A percentile compares a stretch with the other conserved stretches of the same genome.
Conservation (phyloP, 306 rosid genomes). For the Echinosophora koreensis region DNA sequence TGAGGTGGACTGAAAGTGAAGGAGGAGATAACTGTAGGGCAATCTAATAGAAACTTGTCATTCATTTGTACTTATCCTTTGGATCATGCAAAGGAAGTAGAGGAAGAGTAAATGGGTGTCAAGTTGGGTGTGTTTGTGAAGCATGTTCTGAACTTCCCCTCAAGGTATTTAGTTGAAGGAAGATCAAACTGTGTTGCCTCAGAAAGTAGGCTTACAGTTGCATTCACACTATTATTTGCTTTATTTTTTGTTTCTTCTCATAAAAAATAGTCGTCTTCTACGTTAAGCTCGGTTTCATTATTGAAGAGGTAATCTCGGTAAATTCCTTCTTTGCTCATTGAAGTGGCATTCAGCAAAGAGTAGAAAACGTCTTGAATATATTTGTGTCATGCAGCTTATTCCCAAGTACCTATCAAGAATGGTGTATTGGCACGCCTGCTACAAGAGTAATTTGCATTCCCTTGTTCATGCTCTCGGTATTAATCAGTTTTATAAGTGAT, state of each 20-base stretch:
- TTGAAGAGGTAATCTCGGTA: slow-evolving; percentile 56
- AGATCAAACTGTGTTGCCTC: slow-evolving; percentile 33
- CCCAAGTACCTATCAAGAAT: slow-evolving; percentile 88
- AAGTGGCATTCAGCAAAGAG: slow-evolving; percentile 65
- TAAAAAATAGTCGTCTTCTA: slow-evolving; percentile 45
- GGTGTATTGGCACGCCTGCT: slow-evolving; percentile 99
- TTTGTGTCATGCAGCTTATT: slow-evolving; percentile 96
- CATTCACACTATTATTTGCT: neutral
- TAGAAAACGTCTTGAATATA: slow-evolving; percentile 90
- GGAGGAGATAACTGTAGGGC: neutral
- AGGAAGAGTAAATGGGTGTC: slow-evolving; percentile 14
- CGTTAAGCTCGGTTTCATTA: slow-evolving; percentile 48
- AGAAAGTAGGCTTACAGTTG: slow-evolving; percentile 30
- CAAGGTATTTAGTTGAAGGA: slow-evolving; percentile 19
- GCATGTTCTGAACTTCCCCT: slow-evolving; percentile 5
- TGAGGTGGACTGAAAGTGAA: neutral
- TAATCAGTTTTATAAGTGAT: slow-evolving; percentile 99
- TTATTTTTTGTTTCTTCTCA: slow-evolving; percentile 29
- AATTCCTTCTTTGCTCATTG: slow-evolving; percentile 58
- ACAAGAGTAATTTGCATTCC: slow-evolving; percentile 99
- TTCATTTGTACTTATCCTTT: slow-evolving; percentile 18
- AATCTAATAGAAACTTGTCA: slow-evolving; percentile 28
- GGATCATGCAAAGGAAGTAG: slow-evolving; percentile 4
- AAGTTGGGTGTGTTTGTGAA: slow-evolving; percentile 33
- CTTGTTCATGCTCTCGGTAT: slow-evolving; percentile 99